phyloP scores from a whole-genome alignment of 805 yeast genomes.

The Sugiyamaella mastotermitis region DNA sequence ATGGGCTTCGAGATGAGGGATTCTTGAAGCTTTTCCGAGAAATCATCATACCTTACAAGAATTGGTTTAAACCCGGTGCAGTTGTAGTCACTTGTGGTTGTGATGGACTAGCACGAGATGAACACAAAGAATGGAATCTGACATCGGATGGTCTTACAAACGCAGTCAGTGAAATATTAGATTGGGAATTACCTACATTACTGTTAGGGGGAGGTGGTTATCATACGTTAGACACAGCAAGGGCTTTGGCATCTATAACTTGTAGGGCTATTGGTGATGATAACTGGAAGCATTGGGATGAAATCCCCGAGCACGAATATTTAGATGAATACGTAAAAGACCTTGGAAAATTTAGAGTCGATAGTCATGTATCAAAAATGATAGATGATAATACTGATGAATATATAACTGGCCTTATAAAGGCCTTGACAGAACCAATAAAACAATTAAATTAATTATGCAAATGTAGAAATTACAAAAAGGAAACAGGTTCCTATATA shows the following conservation, averaged over 20 bases:
- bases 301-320: slow-evolving; percentile 48
- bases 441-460: no score
- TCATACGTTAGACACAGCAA: slow-evolving; percentile 52
- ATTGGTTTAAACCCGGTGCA: slow-evolving; percentile 41
- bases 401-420: slow-evolving; percentile 1
- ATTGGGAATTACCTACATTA: slow-evolving; percentile 33
- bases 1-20: slow-evolving; percentile 48
- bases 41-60: slow-evolving; percentile 40
- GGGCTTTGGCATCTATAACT: slow-evolving; percentile 49
- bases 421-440: no score
- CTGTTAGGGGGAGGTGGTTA: slow-evolving; percentile 79
- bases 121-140: slow-evolving; percentile 63
- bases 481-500: no score
- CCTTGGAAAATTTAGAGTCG: slow-evolving; percentile 46
- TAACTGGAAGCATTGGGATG: slow-evolving; percentile 31
- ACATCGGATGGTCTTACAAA: slow-evolving; percentile 45
- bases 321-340: slow-evolving; percentile 40
- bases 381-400: slow-evolving; percentile 12
- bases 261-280: slow-evolving; percentile 11
- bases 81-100: slow-evolving; percentile 66
- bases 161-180: slow-evolving; percentile 30
- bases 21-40: slow-evolving; percentile 35
- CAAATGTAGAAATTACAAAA: no score
- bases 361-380: slow-evolving; percentile 9
- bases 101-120: slow-evolving; percentile 67